These are phyloP conservation scores for Allium cepa DNA, from an alignment of 106 monocot species.

Conservation along the genomic window DNA sequence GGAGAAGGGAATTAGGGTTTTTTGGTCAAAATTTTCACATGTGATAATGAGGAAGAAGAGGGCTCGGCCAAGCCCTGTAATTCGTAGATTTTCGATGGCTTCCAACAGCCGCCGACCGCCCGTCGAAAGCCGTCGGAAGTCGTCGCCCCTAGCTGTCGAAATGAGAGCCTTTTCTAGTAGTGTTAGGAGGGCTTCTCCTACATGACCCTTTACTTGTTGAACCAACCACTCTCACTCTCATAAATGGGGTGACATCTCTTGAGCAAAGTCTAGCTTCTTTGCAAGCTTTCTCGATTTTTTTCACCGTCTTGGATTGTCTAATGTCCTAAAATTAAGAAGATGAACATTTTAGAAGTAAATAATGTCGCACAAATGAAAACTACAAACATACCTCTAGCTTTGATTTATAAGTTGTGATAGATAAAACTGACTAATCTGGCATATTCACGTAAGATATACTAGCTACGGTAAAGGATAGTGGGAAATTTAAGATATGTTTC, in stretches of 20 bases:
- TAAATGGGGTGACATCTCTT: constrained; percentile 80
- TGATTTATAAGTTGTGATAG: constrained; percentile 58
- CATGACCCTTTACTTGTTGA: constrained; percentile 32
- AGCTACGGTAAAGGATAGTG: too few species aligned
- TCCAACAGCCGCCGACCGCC: too few species aligned
- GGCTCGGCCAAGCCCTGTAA: too few species aligned
- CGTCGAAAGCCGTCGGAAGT: too few species aligned
- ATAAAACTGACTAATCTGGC: not conserved
- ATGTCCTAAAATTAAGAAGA: constrained; percentile 30
- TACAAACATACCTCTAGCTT: constrained; percentile 52
- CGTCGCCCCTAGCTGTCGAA: too few species aligned
- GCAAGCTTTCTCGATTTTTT: constrained; percentile 76
- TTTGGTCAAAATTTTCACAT: too few species aligned
- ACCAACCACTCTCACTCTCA: constrained; percentile 75
- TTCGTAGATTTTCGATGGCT: too few species aligned
- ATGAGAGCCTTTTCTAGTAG: too few species aligned
- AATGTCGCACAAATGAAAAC: not conserved
- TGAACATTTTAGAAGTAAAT: not conserved
- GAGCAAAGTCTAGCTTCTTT: constrained; percentile 66
- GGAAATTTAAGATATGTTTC: too few species aligned
- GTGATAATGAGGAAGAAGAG: too few species aligned
- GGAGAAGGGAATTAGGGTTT: too few species aligned
- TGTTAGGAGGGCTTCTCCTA: constrained; percentile 19
- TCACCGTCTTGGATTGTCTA: constrained; percentile 42
- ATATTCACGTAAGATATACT: too few species aligned